Conservation (phyloP, 352 stramenopile species). For the Globisporangium nagaii region DNA sequence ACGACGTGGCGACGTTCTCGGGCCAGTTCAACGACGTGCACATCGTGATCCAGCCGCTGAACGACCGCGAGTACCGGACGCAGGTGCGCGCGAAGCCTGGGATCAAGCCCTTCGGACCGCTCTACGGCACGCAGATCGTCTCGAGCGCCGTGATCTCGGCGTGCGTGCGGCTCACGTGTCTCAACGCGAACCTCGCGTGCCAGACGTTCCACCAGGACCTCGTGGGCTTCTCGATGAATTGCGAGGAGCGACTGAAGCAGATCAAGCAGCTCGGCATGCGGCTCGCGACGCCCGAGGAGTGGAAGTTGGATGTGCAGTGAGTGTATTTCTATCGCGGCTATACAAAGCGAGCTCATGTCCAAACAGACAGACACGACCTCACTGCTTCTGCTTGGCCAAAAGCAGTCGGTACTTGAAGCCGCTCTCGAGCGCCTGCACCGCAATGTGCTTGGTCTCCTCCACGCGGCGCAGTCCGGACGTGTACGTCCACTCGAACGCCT, state of each 20-base stretch:
- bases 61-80: conserved; percentile 65
- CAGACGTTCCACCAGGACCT: conserved; percentile 81
- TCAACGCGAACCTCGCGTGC: conserved; percentile 83
- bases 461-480: conserved; percentile 45
- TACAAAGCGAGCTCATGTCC: background rate
- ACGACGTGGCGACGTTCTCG: conserved; percentile 68
- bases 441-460: conserved; percentile 26
- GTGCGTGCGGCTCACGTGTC: conserved; percentile 62
- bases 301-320: conserved; percentile 27
- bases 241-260: conserved; percentile 81
- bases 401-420: conserved; percentile 71
- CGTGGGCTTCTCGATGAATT: conserved; percentile 74
- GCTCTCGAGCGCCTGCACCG: conserved; percentile 57
- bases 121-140: conserved; percentile 73
- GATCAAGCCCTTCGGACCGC: conserved; percentile 67
- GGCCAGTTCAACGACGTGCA: conserved; percentile 87
- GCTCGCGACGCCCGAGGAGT: conserved; percentile 43
- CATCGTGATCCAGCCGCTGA: conserved; percentile 81
- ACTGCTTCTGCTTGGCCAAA: conserved; percentile 19
- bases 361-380: background rate
- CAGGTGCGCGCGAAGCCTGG: conserved; percentile 69
- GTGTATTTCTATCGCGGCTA: too few relatives aligned
- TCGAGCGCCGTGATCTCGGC: conserved; percentile 53
- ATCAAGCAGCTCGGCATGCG: conserved; percentile 80
- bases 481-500: conserved; percentile 74